Evolutionary conservation across 257 asterid genomes (phyloP), one percentile per base, ranked within the genome.

Genomic region (Plantago major): DNA sequence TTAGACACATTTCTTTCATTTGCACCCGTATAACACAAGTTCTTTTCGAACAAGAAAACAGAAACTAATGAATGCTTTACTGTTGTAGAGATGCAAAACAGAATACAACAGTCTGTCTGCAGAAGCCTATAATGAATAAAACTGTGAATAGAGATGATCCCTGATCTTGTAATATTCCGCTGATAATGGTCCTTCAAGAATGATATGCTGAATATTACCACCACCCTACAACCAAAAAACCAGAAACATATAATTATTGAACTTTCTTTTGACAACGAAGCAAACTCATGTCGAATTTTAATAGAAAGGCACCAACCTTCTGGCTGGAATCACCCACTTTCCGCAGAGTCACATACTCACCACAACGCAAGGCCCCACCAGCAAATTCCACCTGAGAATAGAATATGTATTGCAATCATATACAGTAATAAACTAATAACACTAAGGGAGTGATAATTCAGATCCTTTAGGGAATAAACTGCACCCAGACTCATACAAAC

Each of bases 291-390:
- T 65, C 42, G 47, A 26, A 40, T 47, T 49, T 26, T 22, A 50
- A 67, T 55, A 37, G 18, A 22, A 46, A 49, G 58, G 40, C 19
- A 58, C 87, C n/a, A 26, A 86, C 98, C 98, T 86, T 92, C 66
- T 92, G 98, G 77, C 77, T 76, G 6, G 95, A 82, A 79, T 88
- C 98, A 68, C 98, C 98, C 9, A 92, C 90, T 83, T 92, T 92
- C 47, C 95, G 87, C 73, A 91, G 76, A 22, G 98, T 88, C 62
- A 88, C 95, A 59, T 79, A 78, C 78, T 91, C 98, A 49, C 98
- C 98, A 14, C 98, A 91, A 28, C 94, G 95, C 68, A 91, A 75
- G 57, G 94, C 96, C 55, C 98, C 95, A 40, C 89, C 87, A 46
- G 85, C 85, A 73, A 91, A 91, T 67, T 88, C 95, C 40, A 81